phyloP scores from a whole-genome alignment of 2,329 filamentous ascomycete species.

The Hypoxylon sp. region DNA sequence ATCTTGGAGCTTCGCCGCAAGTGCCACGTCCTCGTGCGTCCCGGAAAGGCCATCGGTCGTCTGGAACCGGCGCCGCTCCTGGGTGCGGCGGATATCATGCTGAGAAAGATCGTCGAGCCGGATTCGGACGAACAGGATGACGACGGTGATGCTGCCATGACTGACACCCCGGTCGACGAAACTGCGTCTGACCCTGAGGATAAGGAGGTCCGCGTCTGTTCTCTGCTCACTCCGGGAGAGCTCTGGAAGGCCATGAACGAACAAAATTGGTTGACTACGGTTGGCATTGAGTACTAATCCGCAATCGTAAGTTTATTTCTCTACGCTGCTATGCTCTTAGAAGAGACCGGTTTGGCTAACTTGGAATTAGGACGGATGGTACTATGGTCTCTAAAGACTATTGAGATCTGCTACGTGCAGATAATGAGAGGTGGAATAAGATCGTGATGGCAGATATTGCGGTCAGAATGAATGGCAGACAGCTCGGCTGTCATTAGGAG shows the following conservation, averaged over 20 bases:
- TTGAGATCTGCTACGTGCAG: too few relatives aligned
- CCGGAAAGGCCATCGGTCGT: slow-evolving; percentile 26
- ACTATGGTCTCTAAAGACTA: too few relatives aligned
- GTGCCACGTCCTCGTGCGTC: slow-evolving; percentile 19
- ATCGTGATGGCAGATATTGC: too few relatives aligned
- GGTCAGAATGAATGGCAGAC: too few relatives aligned
- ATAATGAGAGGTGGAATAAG: too few relatives aligned
- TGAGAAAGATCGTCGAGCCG: neutral
- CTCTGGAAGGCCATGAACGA: slow-evolving; percentile 44
- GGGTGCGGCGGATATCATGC: neutral
- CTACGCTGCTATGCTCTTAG: too few relatives aligned
- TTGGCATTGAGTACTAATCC: slow-evolving; percentile 27
- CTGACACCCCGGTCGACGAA: neutral
- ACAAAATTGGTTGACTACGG: slow-evolving; percentile 39
- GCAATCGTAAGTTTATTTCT: slow-evolving; percentile 12
- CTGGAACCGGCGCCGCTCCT: slow-evolving; percentile 6
- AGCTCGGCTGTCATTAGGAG: too few relatives aligned
- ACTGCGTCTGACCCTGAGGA: neutral
- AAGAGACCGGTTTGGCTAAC: too few relatives aligned
- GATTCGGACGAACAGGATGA: neutral
- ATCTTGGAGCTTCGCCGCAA: slow-evolving; percentile 46
- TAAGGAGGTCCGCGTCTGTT: slow-evolving; percentile 28
- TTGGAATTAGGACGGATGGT: too few relatives aligned
- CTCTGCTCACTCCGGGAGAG: slow-evolving; percentile 32
- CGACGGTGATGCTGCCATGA: neutral